A percentile compares a stretch with the other conserved stretches of the same genome.
These are phyloP conservation scores for Penicillium steckii DNA, from an alignment of 495 filamentous ascomycete genomes.

Conservation along the genomic window DNA sequence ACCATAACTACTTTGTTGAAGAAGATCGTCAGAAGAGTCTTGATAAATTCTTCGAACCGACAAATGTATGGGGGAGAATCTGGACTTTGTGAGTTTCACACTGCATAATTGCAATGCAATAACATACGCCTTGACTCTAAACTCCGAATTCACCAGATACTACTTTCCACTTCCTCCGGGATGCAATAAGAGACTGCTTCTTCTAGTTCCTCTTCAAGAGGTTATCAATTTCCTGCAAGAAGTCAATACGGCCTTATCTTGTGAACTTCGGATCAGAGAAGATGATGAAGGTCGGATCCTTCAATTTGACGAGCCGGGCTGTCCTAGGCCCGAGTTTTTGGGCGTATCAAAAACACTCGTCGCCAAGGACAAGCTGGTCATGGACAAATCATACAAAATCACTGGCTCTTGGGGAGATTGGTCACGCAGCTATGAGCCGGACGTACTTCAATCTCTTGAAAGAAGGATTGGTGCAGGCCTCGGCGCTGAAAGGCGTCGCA, in stretches of 20 bases:
- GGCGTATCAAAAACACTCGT: neutral
- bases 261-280: constrained; percentile 24
- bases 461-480: neutral
- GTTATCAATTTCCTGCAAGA: constrained; percentile 56
- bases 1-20: neutral
- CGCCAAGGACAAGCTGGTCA: neutral
- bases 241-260: constrained; percentile 51
- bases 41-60: neutral
- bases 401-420: neutral
- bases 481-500: neutral
- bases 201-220: constrained; percentile 65
- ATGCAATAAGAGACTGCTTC: constrained; percentile 44
- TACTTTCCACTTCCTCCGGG: constrained; percentile 57
- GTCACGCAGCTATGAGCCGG: neutral
- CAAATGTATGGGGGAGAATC: neutral
- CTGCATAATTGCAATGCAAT: neutral
- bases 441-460: neutral
- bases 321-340: neutral
- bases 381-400: neutral
- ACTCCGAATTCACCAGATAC: constrained; percentile 48
- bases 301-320: neutral
- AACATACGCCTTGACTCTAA: neutral
- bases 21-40: neutral
- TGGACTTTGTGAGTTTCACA: neutral
- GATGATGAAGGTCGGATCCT: neutral